phyloP scores from a whole-genome alignment of 2,329 filamentous ascomycete genomes.

The Septoria petroselini region DNA sequence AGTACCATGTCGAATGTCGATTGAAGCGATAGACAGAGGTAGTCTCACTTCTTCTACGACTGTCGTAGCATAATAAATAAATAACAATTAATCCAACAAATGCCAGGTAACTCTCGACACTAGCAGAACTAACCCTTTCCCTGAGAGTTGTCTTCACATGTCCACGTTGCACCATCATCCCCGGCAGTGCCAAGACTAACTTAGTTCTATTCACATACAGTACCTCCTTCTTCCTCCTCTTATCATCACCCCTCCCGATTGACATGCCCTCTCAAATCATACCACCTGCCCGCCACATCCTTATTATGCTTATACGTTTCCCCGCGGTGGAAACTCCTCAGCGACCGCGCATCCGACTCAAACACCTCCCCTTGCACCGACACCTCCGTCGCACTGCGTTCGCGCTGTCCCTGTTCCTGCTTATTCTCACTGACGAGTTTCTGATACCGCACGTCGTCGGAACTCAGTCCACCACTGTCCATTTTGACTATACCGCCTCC shows the following conservation, averaged over 20 bases:
- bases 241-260: conserved; percentile 5
- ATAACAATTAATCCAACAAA: no score
- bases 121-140: no score
- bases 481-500: neutral
- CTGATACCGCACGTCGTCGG: conserved; percentile 1
- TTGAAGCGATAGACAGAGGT: neutral
- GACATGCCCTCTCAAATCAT: conserved; percentile 4
- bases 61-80: no score
- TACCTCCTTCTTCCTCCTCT: no score
- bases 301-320: conserved; percentile 6
- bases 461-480: neutral
- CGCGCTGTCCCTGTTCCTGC: neutral
- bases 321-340: conserved; percentile 8
- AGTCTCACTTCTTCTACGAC: neutral
- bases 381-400: conserved; percentile 1
- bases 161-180: no score
- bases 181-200: no score
- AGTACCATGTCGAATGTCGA: neutral
- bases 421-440: conserved; percentile 6
- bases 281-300: conserved; percentile 5
- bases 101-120: no score
- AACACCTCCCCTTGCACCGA: conserved; percentile 5
- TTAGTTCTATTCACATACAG: no score
- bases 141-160: no score
- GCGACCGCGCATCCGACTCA: conserved; percentile 10